Percentiles rank a stretch among this genome's conserved stretches.
These are phyloP conservation scores for Arctium minus DNA, from an alignment of 129 eudicot genomes.

Conservation along the genomic window DNA sequence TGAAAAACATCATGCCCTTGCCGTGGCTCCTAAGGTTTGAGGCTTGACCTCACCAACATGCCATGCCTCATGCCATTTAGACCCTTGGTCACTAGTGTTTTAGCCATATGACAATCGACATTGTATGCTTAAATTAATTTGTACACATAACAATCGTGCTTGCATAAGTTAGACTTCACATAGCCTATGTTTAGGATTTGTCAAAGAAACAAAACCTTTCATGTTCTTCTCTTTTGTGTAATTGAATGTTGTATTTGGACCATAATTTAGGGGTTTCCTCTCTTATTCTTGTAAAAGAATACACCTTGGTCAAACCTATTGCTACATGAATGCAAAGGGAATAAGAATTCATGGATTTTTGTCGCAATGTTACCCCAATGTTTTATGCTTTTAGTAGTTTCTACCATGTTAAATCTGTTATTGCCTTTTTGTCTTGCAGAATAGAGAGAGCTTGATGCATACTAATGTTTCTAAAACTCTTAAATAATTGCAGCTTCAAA, in stretches of 20 bases:
- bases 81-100: too few relatives aligned
- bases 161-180: neutral
- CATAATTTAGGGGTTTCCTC: neutral
- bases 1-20: too few relatives aligned
- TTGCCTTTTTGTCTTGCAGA: neutral
- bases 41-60: too few relatives aligned
- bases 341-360: neutral
- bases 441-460: neutral
- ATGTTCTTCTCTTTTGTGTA: neutral
- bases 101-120: too few relatives aligned
- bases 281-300: neutral
- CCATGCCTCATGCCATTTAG: too few relatives aligned
- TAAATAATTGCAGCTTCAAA: slow-evolving; percentile 12
- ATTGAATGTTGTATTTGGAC: neutral
- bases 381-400: neutral
- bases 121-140: too few relatives aligned
- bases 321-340: neutral
- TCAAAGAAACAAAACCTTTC: neutral
- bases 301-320: neutral
- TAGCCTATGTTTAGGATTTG: neutral
- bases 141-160: too few relatives aligned
- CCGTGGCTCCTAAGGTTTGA: too few relatives aligned
- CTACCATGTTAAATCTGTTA: neutral
- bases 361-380: neutral
- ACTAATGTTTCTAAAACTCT: neutral